phyloP scores from a whole-genome alignment of 805 yeast species.

The Maudiozyma turicensis region DNA sequence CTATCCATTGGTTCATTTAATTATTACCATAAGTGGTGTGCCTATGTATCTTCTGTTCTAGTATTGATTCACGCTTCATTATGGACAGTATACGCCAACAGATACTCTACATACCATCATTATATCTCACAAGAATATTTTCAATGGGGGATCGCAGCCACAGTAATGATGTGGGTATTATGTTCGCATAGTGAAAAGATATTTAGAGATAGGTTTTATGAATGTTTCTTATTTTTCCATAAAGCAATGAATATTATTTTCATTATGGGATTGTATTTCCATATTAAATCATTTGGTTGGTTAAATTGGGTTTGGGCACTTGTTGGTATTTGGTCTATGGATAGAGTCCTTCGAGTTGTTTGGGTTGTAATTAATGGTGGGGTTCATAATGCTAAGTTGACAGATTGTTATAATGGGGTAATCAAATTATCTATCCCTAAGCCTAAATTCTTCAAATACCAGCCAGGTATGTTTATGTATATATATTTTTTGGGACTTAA shows the following conservation, averaged over 20 bases:
- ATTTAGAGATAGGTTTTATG: conserved; percentile 48
- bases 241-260: conserved; percentile 45
- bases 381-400: conserved; percentile 15
- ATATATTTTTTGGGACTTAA: conserved; percentile 45
- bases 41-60: conserved; percentile 40
- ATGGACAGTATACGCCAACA: conserved; percentile 39
- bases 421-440: conserved; percentile 34
- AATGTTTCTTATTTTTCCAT: conserved; percentile 50
- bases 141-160: conserved; percentile 41
- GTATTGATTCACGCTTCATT: conserved; percentile 48
- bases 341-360: conserved; percentile 38
- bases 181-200: conserved; percentile 40
- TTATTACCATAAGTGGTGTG: conserved; percentile 57
- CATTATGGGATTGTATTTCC: conserved; percentile 48
- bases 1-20: conserved; percentile 52
- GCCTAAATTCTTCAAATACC: conserved; percentile 40
- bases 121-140: conserved; percentile 34
- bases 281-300: conserved; percentile 45
- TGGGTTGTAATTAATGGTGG: conserved; percentile 30
- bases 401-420: conserved; percentile 24
- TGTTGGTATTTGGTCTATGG: conserved; percentile 42
- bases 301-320: conserved; percentile 39
- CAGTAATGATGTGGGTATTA: conserved; percentile 35
- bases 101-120: conserved; percentile 31
- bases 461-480: conserved; percentile 49